Percentiles rank a stretch among this genome's conserved stretches.
phyloP scores from a whole-genome alignment of 768 basidiomycete species.

The Hericium erinaceus region DNA sequence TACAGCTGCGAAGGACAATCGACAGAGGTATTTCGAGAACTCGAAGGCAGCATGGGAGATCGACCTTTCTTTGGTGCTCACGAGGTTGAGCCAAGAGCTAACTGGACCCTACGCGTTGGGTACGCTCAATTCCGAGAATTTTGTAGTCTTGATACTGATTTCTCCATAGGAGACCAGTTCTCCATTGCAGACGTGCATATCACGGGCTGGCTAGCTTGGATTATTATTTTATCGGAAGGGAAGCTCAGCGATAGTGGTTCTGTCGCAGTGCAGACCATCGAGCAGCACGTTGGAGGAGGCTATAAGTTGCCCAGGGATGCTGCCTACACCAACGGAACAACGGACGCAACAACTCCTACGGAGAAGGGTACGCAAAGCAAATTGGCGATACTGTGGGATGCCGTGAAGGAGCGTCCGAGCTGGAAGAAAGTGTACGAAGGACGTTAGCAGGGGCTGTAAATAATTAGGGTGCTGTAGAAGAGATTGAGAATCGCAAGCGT shows the following conservation, averaged over 20 bases:
- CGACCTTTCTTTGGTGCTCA: conserved; percentile 35
- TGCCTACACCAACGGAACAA: conserved; percentile 9
- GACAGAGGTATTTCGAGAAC: conserved; percentile 41
- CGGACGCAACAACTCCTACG: conserved; percentile 1
- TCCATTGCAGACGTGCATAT: conserved; percentile 78
- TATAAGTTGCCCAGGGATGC: conserved; percentile 28
- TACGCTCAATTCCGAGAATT: conserved; percentile 21
- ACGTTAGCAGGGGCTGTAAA: conserved; percentile 25
- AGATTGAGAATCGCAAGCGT: neutral
- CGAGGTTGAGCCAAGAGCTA: conserved; percentile 44
- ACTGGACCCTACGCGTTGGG: conserved; percentile 59
- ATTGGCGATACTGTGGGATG: conserved; percentile 67
- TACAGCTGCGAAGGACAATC: conserved; percentile 27
- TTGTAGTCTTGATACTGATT: neutral
- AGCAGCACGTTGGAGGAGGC: conserved; percentile 39
- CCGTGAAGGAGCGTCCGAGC: conserved; percentile 52
- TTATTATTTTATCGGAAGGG: conserved; percentile 53
- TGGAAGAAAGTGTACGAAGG: conserved; percentile 56
- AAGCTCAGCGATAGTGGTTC: conserved; percentile 40
- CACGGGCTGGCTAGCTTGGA: conserved; percentile 60
- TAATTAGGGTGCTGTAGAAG: conserved; percentile 19
- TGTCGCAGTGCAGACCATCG: conserved; percentile 40
- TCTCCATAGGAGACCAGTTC: conserved; percentile 64
- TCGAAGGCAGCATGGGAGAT: conserved; percentile 47
- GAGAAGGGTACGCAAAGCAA: conserved; percentile 15